Conservation (phyloP, 1,284 basidiomycete species). For the Omphalotus olearius region DNA sequence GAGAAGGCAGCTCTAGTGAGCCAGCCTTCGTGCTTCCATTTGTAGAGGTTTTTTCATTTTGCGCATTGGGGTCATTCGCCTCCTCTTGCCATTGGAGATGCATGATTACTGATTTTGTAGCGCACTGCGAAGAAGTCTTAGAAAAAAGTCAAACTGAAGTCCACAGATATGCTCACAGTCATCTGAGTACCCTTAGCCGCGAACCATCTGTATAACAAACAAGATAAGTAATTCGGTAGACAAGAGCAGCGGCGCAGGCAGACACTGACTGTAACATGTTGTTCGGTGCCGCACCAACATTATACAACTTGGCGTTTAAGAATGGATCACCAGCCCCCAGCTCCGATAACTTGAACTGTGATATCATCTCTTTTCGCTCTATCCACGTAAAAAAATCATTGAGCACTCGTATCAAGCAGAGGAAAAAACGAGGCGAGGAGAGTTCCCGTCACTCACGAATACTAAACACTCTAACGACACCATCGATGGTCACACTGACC, state of each 20-base stretch:
- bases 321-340: slow-evolving; percentile 67
- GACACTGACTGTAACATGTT: slow-evolving; percentile 74
- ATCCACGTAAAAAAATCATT: slow-evolving; percentile 4
- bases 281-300: slow-evolving; percentile 74
- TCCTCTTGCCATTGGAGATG: slow-evolving; percentile 86
- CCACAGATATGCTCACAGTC: slow-evolving; percentile 53
- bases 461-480: slow-evolving; percentile 86
- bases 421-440: not conserved
- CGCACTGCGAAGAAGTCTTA: slow-evolving; percentile 50
- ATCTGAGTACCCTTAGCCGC: slow-evolving; percentile 87
- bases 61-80: slow-evolving; percentile 23
- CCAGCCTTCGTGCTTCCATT: slow-evolving; percentile 18
- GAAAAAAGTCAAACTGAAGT: not conserved
- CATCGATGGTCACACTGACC: slow-evolving; percentile 88
- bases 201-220: slow-evolving; percentile 60
- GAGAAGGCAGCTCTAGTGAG: slow-evolving; percentile 17
- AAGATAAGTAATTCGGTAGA: slow-evolving; percentile 2
- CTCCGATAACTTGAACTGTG: slow-evolving; percentile 83
- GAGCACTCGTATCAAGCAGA: not conserved
- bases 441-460: slow-evolving; percentile 53
- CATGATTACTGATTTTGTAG: slow-evolving; percentile 83
- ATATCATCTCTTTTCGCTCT: slow-evolving; percentile 84
- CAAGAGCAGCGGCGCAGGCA: not conserved
- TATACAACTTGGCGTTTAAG: slow-evolving; percentile 59
- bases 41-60: slow-evolving; percentile 20